Base-by-base conservation (phyloP, 1,284 basidiomycete species). In the Cutaneotrichosporon spelunceum region DNA sequence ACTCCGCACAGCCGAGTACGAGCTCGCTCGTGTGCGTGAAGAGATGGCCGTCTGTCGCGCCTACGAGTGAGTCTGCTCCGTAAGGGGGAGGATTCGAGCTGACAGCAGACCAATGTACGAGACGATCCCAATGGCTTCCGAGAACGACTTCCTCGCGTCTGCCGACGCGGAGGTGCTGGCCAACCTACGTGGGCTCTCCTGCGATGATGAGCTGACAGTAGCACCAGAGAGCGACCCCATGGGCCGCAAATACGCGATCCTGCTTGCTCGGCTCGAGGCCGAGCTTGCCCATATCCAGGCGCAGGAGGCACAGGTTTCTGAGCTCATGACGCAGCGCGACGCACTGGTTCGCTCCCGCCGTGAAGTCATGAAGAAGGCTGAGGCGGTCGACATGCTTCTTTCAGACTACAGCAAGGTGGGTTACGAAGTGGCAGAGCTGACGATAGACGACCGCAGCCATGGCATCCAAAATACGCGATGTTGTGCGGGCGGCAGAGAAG, bases 21-120 rank as follows among this genome's bases (percentile, higher is more conserved):
- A 78, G 66, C 58, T 71, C 19, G 69, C 70, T 10, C 62, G 71
- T 47, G 70, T 76, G 9, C 65, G 68, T 36, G 71, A 73, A 57
- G 75, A 75, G 68, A 75, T 74, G 47, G 66, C 64, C 33, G 54
- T 66, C 48, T 78, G 76, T 69, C 61, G 63, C 58, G 70, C 72
- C 9, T 78, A 76, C 53, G 68, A 59, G 74, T 75, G 56, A 64
- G 75, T 72, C 24, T 16, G 27, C 7, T n/a, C n/a, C n/a, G n/a
- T n/a, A n/a, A n/a, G n/a, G 29, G 19, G n/a, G 3, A 11, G 19
- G 10, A 4, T 19, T 8, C 13, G 7, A 47, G 24, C 57, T 63
- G 30, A 63, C 36, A n/a, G 19, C 54, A 75, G 73, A 21, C 70
- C 73, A 2, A 66, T 66, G 57, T 75, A 72, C 55, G 64, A 66